Conservation (phyloP, 805 yeast genomes). For the Schwanniomyces vanrijiae region DNA sequence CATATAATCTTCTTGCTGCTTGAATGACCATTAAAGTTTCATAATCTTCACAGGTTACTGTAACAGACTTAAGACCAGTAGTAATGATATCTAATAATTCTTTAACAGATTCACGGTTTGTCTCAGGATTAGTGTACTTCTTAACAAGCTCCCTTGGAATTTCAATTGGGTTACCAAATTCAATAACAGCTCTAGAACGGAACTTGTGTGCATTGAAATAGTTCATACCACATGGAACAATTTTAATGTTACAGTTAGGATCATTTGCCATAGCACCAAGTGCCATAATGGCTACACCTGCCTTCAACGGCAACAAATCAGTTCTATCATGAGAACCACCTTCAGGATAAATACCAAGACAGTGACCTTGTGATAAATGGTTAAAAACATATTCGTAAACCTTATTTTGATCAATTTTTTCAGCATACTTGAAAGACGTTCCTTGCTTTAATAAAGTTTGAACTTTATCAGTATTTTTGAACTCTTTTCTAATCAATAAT, state of each 20-base stretch:
- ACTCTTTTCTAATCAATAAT: conserved; percentile 65
- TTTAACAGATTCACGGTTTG: conserved; percentile 71
- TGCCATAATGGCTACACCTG: conserved; percentile 98
- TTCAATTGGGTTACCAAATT: conserved; percentile 86
- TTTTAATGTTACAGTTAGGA: conserved; percentile 74
- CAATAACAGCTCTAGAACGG: conserved; percentile 92
- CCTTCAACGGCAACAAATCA: conserved; percentile 86
- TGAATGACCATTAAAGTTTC: conserved; percentile 88
- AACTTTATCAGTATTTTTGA: conserved; percentile 51
- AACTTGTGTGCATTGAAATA: conserved; percentile 95
- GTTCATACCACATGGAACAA: conserved; percentile 97
- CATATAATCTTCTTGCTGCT: conserved; percentile 87
- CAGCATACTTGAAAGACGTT: conserved; percentile 68
- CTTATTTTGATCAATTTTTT: conserved; percentile 78
- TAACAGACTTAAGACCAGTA: conserved; percentile 76
- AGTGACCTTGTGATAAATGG: conserved; percentile 76
- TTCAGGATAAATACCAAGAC: conserved; percentile 94
- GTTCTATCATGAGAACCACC: conserved; percentile 98
- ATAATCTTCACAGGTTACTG: conserved; percentile 85
- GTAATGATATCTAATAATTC: conserved; percentile 69
- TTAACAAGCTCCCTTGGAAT: conserved; percentile 57
- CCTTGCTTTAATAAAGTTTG: conserved; percentile 48
- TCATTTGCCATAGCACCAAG: conserved; percentile 85
- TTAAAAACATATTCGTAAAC: conserved; percentile 85
- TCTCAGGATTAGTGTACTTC: conserved; percentile 63